phyloP scores from a whole-genome alignment of 1,284 basidiomycete genomes.

The Cystobasidium slooffiae region DNA sequence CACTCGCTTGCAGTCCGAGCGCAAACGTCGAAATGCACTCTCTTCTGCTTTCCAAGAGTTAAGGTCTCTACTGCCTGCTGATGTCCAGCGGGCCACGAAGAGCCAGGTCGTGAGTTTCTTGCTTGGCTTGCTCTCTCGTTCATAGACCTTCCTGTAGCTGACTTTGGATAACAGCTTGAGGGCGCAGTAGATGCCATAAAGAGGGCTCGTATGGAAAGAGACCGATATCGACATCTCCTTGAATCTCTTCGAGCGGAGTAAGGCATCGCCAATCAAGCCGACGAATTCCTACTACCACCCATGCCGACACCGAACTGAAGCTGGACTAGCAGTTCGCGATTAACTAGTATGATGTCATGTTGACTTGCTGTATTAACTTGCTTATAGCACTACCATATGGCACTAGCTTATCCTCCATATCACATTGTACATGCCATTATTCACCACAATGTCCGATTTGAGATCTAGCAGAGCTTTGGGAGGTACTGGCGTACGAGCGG shows the following conservation, averaged over 20 bases:
- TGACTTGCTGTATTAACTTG: neutral
- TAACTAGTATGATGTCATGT: neutral
- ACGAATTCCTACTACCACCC: conserved; percentile 9
- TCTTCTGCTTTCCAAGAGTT: conserved; percentile 26
- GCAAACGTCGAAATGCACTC: conserved; percentile 26
- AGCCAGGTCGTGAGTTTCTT: conserved; percentile 16
- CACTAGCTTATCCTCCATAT: neutral
- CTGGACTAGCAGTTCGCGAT: neutral
- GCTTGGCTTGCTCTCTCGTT: neutral
- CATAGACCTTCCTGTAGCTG: neutral
- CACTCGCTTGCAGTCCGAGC: conserved; percentile 23
- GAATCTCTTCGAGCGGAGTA: neutral
- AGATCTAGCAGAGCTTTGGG: too few species aligned
- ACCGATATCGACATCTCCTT: conserved; percentile 16
- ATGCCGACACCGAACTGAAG: conserved; percentile 15
- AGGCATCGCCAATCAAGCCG: conserved; percentile 2
- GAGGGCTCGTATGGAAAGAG: conserved; percentile 14
- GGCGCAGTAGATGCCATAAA: conserved; percentile 20
- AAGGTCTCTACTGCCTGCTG: conserved; percentile 16
- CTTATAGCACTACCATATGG: neutral
- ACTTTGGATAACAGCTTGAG: conserved; percentile 13
- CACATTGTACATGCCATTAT: neutral
- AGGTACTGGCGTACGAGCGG: too few species aligned
- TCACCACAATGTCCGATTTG: too few species aligned
- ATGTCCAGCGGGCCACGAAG: conserved; percentile 23